phyloP scores from a whole-genome alignment of 495 filamentous ascomycete genomes.

The Penicillium coffeae region DNA sequence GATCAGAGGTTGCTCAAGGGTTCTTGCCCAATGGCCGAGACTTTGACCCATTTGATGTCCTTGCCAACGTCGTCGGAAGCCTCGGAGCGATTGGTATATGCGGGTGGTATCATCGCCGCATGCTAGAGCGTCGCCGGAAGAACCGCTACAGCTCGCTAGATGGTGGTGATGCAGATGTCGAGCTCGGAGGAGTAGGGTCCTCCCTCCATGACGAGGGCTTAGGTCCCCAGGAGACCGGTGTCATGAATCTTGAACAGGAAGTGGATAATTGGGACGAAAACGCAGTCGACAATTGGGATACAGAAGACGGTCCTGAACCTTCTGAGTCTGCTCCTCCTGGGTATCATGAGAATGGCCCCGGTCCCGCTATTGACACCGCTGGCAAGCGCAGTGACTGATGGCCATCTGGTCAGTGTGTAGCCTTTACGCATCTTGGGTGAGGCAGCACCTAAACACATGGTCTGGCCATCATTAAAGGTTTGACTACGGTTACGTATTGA shows the following conservation, averaged over 20 bases:
- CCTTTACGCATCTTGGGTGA: too few relatives aligned
- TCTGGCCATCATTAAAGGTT: too few relatives aligned
- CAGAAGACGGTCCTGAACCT: constrained; percentile 46
- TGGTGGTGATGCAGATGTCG: constrained; percentile 50
- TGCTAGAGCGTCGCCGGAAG: constrained; percentile 83
- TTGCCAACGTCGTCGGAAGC: constrained; percentile 84
- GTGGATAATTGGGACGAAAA: constrained; percentile 86
- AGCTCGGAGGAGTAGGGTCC: constrained; percentile 50
- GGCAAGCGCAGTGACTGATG: constrained; percentile 21
- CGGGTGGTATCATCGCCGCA: constrained; percentile 88
- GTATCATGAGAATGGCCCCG: constrained; percentile 13
- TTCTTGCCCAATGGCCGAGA: constrained; percentile 73
- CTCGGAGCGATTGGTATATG: constrained; percentile 66
- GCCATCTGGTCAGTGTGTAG: neutral
- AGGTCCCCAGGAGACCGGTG: constrained; percentile 53
- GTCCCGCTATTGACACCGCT: neutral
- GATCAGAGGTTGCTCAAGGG: constrained; percentile 81
- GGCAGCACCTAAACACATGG: too few relatives aligned
- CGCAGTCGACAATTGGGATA: constrained; percentile 67
- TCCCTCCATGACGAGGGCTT: constrained; percentile 49
- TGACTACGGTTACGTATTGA: constrained; percentile 8
- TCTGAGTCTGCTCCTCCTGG: constrained; percentile 17
- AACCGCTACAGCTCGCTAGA: constrained; percentile 67
- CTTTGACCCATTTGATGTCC: constrained; percentile 82
- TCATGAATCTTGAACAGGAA: constrained; percentile 61